Conservation (phyloP, 495 filamentous ascomycete genomes). For the Neurospora sp. region DNA sequence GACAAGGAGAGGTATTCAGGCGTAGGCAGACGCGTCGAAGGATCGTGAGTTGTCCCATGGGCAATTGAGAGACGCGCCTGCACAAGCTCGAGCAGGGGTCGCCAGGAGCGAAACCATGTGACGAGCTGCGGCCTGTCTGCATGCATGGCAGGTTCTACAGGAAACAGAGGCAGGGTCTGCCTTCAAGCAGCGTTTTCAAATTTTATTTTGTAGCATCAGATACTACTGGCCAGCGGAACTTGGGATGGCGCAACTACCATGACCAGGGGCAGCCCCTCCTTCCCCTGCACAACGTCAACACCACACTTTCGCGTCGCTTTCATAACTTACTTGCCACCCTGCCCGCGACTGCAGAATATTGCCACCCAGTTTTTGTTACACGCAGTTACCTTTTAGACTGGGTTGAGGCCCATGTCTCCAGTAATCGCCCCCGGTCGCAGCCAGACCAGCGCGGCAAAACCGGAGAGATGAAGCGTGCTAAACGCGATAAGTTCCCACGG, state of each 20-base stretch:
- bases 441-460: not conserved
- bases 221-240: not conserved
- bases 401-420: not conserved
- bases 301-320: not conserved
- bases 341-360: not conserved
- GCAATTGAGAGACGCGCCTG: not conserved
- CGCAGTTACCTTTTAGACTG: not conserved
- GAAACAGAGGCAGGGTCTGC: not conserved
- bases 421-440: not conserved
- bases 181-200: no score
- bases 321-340: not conserved
- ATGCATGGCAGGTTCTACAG: not conserved
- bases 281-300: not conserved
- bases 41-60: not conserved
- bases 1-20: not conserved
- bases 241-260: not conserved
- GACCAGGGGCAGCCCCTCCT: not conserved
- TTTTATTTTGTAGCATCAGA: no score
- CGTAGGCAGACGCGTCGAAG: not conserved
- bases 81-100: not conserved
- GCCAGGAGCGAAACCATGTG: constrained; percentile 13
- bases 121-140: not conserved
- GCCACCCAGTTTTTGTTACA: not conserved
- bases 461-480: not conserved
- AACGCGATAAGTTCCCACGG: not conserved